Base-by-base conservation (phyloP, 2,329 filamentous ascomycete species). In the Elsinoe ampelina region DNA sequence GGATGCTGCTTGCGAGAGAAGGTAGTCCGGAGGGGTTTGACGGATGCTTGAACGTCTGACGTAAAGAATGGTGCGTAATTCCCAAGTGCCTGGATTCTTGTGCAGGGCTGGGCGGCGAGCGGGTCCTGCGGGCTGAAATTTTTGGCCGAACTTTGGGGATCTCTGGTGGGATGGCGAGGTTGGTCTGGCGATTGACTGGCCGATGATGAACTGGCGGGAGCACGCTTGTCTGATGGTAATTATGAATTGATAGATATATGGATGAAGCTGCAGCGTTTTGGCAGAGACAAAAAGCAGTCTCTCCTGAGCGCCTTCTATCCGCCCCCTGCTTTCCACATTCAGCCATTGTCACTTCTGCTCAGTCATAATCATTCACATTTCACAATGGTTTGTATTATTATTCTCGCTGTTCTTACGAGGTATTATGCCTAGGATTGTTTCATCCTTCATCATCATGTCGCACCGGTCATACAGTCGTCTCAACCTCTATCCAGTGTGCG, bases 31-130 rank as follows among this genome's bases (percentile, higher is more conserved):
- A 41, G 38, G 19, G 19, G 19, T 41, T 15, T 19, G 19, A 41
- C n/a, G 38, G 19, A 41, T 15, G 38, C 8, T 30, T 51, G 19
- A 51, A 22, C 19, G 11, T 42, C 52, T 55, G 52, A 55, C 52
- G 52, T 55, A 55, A 22, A 45, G 38, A 55, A 30, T 34, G 36
- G 12, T 45, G 15, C 20, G 51, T 42, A 54, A 54, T 54, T 54
- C 19, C 36, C 47, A 51, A 12, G 26, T 51, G 30, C 47, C 47
- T 51, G 47, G 47, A 35, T 51, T 17, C 35, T 38, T 38, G 17
- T 15, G 47, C 47, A 51, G 35, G 30, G 34, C 47, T 51, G 20
- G 32, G 47, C 47, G 17, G 19, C 34, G 30, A 32, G 47, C 47
- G 48, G 34, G 32, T 35, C 48, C 32, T 34, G 10, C 32, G 48